Evolutionary conservation across 2,329 filamentous ascomycete species (phyloP).

Genomic region (Podosphaera xanthii): DNA sequence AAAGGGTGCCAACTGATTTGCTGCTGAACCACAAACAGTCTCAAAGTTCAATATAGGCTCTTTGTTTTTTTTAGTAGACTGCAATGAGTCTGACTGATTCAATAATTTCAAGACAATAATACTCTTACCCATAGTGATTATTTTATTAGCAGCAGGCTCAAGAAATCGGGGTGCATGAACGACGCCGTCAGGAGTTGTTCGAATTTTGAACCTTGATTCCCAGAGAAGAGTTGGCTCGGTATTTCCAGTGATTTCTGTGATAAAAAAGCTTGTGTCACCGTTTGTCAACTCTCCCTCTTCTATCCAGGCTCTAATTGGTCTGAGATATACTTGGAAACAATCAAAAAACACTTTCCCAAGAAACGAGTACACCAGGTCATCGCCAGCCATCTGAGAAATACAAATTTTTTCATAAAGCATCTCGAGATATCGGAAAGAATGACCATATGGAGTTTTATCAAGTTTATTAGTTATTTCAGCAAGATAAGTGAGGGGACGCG

Average conservation of each 20-base stretch:
- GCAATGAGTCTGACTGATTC: slow-evolving; percentile 24
- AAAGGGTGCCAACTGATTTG: slow-evolving; percentile 38
- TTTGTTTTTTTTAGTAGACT: slow-evolving; percentile 14
- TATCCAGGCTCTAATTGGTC: slow-evolving; percentile 68
- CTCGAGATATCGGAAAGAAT: slow-evolving; percentile 53
- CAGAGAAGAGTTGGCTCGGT: slow-evolving; percentile 45
- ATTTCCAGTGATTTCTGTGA: slow-evolving; percentile 33
- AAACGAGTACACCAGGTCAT: slow-evolving; percentile 34
- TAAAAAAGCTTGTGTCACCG: slow-evolving; percentile 52
- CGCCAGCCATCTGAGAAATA: slow-evolving; percentile 45
- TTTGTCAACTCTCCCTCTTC: slow-evolving; percentile 46
- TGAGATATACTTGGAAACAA: slow-evolving; percentile 63
- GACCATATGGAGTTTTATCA: slow-evolving; percentile 18
- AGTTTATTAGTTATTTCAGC: slow-evolving; percentile 37
- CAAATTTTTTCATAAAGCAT: slow-evolving; percentile 49
- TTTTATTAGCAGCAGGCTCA: slow-evolving; percentile 40
- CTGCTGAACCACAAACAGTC: slow-evolving; percentile 25
- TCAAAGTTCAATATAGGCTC: slow-evolving; percentile 32
- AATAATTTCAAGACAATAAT: slow-evolving; percentile 63
- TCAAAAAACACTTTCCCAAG: slow-evolving; percentile 52
- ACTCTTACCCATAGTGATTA: slow-evolving; percentile 77
- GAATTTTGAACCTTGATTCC: slow-evolving; percentile 50
- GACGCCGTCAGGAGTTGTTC: slow-evolving; percentile 31
- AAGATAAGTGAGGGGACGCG: slow-evolving; percentile 34
- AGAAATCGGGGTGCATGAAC: slow-evolving; percentile 57